Conservation (phyloP, 1,139 yeast species). For the Debaryomycetaceae sp. region DNA sequence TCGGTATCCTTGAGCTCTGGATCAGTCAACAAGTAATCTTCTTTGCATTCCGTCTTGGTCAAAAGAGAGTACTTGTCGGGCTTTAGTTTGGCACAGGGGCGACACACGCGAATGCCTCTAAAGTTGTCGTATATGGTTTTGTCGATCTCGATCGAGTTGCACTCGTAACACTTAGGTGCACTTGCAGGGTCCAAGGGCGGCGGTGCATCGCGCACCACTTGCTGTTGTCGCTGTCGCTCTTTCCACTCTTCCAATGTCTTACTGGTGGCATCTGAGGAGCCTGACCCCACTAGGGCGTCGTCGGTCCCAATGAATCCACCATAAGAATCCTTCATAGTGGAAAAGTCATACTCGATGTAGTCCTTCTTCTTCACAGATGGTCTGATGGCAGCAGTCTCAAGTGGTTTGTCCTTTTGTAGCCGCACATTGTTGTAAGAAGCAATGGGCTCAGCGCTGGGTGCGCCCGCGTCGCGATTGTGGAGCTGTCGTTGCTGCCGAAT, state of each 20-base stretch:
- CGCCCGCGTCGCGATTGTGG: conserved; percentile 29
- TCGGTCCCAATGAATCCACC: conserved; percentile 78
- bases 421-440: conserved; percentile 10
- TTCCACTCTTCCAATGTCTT: conserved; percentile 76
- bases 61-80: conserved; percentile 89
- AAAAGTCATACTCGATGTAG: conserved; percentile 88
- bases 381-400: conserved; percentile 13
- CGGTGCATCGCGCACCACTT: conserved; percentile 48
- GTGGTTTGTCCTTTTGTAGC: conserved; percentile 15
- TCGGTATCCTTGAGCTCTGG: conserved; percentile 76
- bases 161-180: conserved; percentile 81
- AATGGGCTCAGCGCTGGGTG: conserved; percentile 2
- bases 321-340: conserved; percentile 80
- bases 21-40: conserved; percentile 88
- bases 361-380: conserved; percentile 55
- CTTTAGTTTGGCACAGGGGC: conserved; percentile 60
- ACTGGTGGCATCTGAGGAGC: conserved; percentile 19
- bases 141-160: conserved; percentile 76
- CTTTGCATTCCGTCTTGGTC: conserved; percentile 93
- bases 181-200: conserved; percentile 67
- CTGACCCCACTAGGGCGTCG: conserved; percentile 19
- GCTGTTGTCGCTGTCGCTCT: conserved; percentile 47
- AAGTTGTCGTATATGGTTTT: conserved; percentile 66
- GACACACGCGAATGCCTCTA: conserved; percentile 67
- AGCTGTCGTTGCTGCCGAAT: conserved; percentile 38